Evolutionary conservation across 2,329 filamentous ascomycete species (phyloP), one percentile per base, ranked within the genome.

Genomic region (Colletotrichum spinosum): DNA sequence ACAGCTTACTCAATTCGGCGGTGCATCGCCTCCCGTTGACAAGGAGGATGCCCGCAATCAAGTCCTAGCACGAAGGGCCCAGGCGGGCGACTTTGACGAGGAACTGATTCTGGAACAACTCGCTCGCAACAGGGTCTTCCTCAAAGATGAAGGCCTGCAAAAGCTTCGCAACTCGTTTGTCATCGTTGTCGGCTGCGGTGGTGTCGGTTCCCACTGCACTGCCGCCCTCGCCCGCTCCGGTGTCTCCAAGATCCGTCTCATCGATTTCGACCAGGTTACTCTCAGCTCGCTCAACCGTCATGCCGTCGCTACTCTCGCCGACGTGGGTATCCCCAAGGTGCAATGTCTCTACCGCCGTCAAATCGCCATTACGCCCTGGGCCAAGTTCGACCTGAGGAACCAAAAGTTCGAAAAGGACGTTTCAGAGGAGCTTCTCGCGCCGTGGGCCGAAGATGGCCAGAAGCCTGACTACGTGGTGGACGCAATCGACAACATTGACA

Each of bases 191-290:
- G 96, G 96, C 4, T 95, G 94, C 70, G 96, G 96, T 68, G 96
- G 96, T 46, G 96, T 99, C 6, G 96, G 96, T 50, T 97, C 94
- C 7, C 97, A 99, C 81, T 94, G 93, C 68, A 88, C 91, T 5
- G 90, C 94, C 2, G 90, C 96, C 4, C 88, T 99, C 37, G 91
- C 93, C 6, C 90, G 96, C 37, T 97, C 94, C 0, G 96, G 96
- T 38, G 93, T 97, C 48, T 90, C 91, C n/a, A 90, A 89, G 71
- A 85, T 99, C 59, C 90, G 96, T 1, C 86, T 99, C 42, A 89
- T 99, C 70, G 96, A 99, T 78, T 99, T 99, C 76, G 96, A 99
- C 76, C 96, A 99, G 83, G 95, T 99, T 39, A 97, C 94, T 0
- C 84, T 99, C 49, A 97, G 93, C 69, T 97, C 94, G 3, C 82